Conservation (phyloP, 495 filamentous ascomycete genomes). For the Cercophora sp. region DNA sequence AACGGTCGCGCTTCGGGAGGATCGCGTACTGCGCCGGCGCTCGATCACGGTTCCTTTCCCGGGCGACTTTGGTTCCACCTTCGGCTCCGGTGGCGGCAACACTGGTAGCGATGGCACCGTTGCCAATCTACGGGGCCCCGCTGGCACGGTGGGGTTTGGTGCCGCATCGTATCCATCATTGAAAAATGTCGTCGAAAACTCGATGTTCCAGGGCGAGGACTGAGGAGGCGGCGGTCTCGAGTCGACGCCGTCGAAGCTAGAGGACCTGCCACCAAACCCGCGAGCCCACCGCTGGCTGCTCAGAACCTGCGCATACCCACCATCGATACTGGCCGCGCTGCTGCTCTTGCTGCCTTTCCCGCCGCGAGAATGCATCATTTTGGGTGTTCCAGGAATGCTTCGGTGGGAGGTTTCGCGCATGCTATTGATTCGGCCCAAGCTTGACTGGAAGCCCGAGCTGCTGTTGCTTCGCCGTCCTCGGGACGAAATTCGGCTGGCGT, state of each 20-base stretch:
- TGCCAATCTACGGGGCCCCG: constrained; percentile 60
- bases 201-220: constrained; percentile 38
- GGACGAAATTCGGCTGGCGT: constrained; percentile 59
- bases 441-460: constrained; percentile 65
- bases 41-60: constrained; percentile 24
- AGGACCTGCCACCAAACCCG: constrained; percentile 59
- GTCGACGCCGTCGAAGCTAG: constrained; percentile 72
- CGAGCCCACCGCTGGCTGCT: constrained; percentile 55
- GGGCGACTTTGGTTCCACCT: constrained; percentile 28
- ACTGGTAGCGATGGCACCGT: constrained; percentile 44
- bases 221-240: constrained; percentile 24
- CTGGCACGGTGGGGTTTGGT: constrained; percentile 81
- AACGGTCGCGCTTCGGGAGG: constrained; percentile 52
- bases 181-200: constrained; percentile 42
- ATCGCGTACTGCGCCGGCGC: constrained; percentile 60
- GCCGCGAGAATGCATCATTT: constrained; percentile 42
- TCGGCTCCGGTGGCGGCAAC: constrained; percentile 36
- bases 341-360: constrained; percentile 71
- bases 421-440: constrained; percentile 62
- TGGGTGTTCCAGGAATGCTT: constrained; percentile 32
- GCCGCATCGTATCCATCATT: constrained; percentile 69
- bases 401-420: constrained; percentile 44
- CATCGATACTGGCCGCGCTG: constrained; percentile 64
- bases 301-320: constrained; percentile 53
- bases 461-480: constrained; percentile 75